A percentile compares a stretch with the other conserved stretches of the same genome.
Conservation (phyloP, 2,329 filamentous ascomycete species). For the Fusarium avenaceum region DNA sequence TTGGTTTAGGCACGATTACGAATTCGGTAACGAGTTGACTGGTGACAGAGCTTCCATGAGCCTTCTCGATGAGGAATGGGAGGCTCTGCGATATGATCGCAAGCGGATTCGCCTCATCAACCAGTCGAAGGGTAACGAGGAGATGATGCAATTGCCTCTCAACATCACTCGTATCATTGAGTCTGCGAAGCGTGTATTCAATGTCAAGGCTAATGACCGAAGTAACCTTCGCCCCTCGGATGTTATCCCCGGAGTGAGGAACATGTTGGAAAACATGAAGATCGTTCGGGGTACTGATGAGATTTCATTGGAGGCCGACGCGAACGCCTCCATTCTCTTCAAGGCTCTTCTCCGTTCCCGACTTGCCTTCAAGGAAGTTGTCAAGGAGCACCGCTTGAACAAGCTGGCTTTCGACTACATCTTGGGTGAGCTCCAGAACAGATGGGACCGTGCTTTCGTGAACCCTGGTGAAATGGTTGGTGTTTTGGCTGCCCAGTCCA, state of each 20-base stretch:
- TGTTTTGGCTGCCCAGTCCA: slow-evolving; percentile 96
- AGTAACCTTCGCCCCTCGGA: slow-evolving; percentile 92
- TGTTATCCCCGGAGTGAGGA: slow-evolving; percentile 83
- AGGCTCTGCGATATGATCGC: slow-evolving; percentile 81
- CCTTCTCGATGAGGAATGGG: slow-evolving; percentile 89
- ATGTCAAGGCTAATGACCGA: slow-evolving; percentile 85
- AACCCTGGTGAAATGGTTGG: slow-evolving; percentile 99
- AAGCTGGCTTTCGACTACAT: slow-evolving; percentile 94
- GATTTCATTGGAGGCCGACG: slow-evolving; percentile 87
- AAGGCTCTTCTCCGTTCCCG: slow-evolving; percentile 92
- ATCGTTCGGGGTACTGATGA: slow-evolving; percentile 88
- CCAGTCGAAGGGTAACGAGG: slow-evolving; percentile 78
- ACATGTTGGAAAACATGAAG: slow-evolving; percentile 80
- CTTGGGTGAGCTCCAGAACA: slow-evolving; percentile 88
- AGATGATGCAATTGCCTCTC: slow-evolving; percentile 90
- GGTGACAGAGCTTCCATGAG: slow-evolving; percentile 90
- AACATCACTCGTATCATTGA: slow-evolving; percentile 94
- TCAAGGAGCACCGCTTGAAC: slow-evolving; percentile 86
- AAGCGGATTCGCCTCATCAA: slow-evolving; percentile 79
- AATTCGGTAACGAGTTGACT: slow-evolving; percentile 87
- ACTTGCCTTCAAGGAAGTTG: slow-evolving; percentile 92
- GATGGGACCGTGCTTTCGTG: slow-evolving; percentile 87
- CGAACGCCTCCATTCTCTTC: slow-evolving; percentile 89
- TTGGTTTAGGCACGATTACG: slow-evolving; percentile 70
- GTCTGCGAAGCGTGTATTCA: slow-evolving; percentile 89